A percentile compares a stretch with the other conserved stretches of the same genome.
Evolutionary conservation across 1,284 basidiomycete genomes (phyloP).

Genomic region (Ceratobasidium sp.): DNA sequence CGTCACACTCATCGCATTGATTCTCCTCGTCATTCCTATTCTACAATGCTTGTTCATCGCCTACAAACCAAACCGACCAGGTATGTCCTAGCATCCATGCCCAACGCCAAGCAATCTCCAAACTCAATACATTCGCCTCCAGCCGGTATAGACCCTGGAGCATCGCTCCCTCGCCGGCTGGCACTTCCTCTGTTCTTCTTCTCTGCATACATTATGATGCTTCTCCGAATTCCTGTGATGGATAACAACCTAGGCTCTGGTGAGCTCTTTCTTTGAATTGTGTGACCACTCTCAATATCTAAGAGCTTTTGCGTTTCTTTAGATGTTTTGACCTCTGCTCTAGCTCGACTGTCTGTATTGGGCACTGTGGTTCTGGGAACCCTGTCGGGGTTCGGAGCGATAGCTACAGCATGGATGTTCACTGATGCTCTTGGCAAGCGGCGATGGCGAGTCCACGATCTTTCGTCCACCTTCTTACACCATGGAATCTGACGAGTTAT

Average conservation of each 20-base stretch:
- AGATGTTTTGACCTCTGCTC: slow-evolving; percentile 59
- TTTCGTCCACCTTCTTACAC: slow-evolving; percentile 14
- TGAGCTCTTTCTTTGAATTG: not conserved
- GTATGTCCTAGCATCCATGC: slow-evolving; percentile 11
- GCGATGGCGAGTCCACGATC: slow-evolving; percentile 62
- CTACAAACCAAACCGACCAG: slow-evolving; percentile 39
- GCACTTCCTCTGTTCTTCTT: slow-evolving; percentile 34
- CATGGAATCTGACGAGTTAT: too few species aligned
- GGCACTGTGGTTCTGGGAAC: slow-evolving; percentile 76
- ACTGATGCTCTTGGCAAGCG: slow-evolving; percentile 55
- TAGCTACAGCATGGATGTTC: slow-evolving; percentile 55
- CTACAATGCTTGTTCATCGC: slow-evolving; percentile 44
- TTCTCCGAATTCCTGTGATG: slow-evolving; percentile 29
- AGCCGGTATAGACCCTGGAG: not conserved
- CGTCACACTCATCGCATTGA: slow-evolving; percentile 43
- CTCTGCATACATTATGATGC: slow-evolving; percentile 24
- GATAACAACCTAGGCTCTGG: slow-evolving; percentile 1
- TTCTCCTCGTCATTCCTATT: slow-evolving; percentile 44
- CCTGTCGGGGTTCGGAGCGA: slow-evolving; percentile 78
- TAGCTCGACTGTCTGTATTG: slow-evolving; percentile 75
- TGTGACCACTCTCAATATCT: not conserved
- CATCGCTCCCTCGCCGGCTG: slow-evolving; percentile 28
- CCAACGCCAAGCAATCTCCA: not conserved
- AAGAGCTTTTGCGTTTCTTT: slow-evolving; percentile 49
- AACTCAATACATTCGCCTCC: not conserved